phyloP scores from a whole-genome alignment of 2,329 filamentous ascomycete genomes.

The Camptophora hylomeconis region DNA sequence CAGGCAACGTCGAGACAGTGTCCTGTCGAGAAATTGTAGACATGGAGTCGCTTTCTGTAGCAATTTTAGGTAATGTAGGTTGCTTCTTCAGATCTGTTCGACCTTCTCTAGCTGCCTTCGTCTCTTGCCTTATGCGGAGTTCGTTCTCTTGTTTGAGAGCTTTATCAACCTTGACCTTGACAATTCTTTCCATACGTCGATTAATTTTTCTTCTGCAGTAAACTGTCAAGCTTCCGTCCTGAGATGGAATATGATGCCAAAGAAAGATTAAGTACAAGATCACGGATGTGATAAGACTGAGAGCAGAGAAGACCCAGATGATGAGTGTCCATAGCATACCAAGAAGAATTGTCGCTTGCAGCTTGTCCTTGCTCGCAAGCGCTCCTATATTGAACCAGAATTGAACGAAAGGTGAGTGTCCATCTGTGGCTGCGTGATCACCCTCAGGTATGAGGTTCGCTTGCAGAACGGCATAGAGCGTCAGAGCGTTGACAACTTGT shows the following conservation, averaged over 20 bases:
- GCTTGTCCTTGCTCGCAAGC: conserved; percentile 59
- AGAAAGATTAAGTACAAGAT: conserved; percentile 80
- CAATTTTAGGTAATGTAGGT: conserved; percentile 47
- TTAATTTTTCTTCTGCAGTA: conserved; percentile 93
- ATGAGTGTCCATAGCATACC: conserved; percentile 88
- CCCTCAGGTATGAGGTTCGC: conserved; percentile 56
- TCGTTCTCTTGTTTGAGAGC: conserved; percentile 65
- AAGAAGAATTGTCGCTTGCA: conserved; percentile 70
- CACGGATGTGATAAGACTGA: conserved; percentile 59
- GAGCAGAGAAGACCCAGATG: conserved; percentile 71
- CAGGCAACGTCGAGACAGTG: conserved; percentile 48
- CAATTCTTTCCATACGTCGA: conserved; percentile 68
- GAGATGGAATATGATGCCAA: conserved; percentile 76
- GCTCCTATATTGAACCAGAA: conserved; percentile 74
- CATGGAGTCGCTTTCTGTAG: conserved; percentile 41
- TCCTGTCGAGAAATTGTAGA: conserved; percentile 47
- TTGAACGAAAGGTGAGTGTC: conserved; percentile 52
- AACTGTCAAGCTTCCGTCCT: conserved; percentile 65
- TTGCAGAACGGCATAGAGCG: conserved; percentile 70
- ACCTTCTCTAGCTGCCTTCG: conserved; percentile 22
- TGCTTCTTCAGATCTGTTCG: conserved; percentile 20
- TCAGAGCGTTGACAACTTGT: conserved; percentile 80
- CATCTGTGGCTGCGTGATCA: conserved; percentile 36
- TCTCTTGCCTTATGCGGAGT: conserved; percentile 40
- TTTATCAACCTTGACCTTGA: conserved; percentile 75